Conservation (phyloP, 2,329 filamentous ascomycete species). For the Aphanocladium album region DNA sequence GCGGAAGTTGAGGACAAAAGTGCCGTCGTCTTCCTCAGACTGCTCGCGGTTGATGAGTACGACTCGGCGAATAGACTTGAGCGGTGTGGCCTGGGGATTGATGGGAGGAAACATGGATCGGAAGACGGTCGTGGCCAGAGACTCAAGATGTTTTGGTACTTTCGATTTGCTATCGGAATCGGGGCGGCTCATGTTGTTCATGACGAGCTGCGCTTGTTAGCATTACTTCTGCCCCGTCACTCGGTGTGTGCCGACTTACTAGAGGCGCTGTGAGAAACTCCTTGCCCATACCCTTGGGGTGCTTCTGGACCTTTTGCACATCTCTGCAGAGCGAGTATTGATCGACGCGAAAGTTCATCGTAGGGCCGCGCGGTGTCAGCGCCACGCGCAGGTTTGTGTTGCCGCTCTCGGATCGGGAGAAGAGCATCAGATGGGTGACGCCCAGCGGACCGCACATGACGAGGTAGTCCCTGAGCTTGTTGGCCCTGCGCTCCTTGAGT, state of each 20-base stretch:
- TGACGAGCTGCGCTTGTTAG: constrained; percentile 63
- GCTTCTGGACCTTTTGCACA: constrained; percentile 75
- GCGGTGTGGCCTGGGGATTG: constrained; percentile 81
- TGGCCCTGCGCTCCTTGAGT: constrained; percentile 82
- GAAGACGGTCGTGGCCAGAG: constrained; percentile 87
- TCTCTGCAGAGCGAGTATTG: constrained; percentile 94
- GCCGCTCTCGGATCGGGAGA: constrained; percentile 81
- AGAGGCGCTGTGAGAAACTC: constrained; percentile 82
- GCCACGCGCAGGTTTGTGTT: constrained; percentile 91
- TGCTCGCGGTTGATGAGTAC: constrained; percentile 82
- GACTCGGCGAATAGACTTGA: constrained; percentile 88
- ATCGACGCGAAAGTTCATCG: constrained; percentile 88
- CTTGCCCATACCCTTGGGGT: constrained; percentile 75
- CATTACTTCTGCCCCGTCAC: not conserved
- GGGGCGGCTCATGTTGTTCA: constrained; percentile 90
- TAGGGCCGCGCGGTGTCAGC: constrained; percentile 84
- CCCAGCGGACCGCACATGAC: constrained; percentile 93
- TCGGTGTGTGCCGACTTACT: constrained; percentile 37
- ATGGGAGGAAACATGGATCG: constrained; percentile 95
- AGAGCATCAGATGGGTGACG: constrained; percentile 87
- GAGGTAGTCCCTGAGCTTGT: constrained; percentile 85
- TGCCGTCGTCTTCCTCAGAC: constrained; percentile 53
- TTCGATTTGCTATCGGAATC: constrained; percentile 55
- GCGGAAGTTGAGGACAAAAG: constrained; percentile 79
- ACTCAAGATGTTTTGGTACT: constrained; percentile 91